Base-by-base conservation (phyloP, 352 stramenopile genomes). In the Phytophthora fragariaefolia region DNA sequence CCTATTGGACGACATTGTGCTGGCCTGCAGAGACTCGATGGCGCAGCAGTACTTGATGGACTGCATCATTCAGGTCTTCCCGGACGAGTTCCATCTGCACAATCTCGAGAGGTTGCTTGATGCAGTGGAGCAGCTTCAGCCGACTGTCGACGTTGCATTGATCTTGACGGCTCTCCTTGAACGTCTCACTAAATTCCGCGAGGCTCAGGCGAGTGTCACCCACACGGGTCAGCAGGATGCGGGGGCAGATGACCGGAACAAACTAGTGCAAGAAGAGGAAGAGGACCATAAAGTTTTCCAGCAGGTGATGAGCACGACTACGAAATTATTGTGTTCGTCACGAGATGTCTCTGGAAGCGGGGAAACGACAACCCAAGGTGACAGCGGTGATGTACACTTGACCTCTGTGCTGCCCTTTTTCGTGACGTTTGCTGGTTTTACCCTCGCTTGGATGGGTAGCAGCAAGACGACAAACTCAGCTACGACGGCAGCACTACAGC, bases 1-100 rank as follows among this genome's bases (percentile, higher is more conserved):
- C 4, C 73, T 99, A 22, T 73, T 99, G n/a, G 32, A 77, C 18
- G 89, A 98, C 47, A 86, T 99, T 57, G 85, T 99, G 36, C 78
- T 98, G 20, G 89, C 82, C 27, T 99, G 94, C 74, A 96, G 97
- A 51, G 98, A 99, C 85, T 84, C 85, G 6, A 93, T 99, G 43
- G 93, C 97, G 2, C 98, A 99, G 77, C 86, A 97, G n/a, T 99
- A 99, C 65, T 69, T 99, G 23, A 91, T 99, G 79, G 97, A 99
- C 75, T 99, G 96, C 72, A 89, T 99, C 57, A 98, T 99, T 54
- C 96, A 99, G 43, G 87, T 94, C 13, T 99, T 99, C 63, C 97
- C 97, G 0, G 94, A 99, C 71, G 97, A 99, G 47, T 99, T 98
- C 83, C 97, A 99, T 59, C 74, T 99, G 22, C 83, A 95, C 38